phyloP scores from a whole-genome alignment of 768 basidiomycete species.

The Fistulinella prunicolor region DNA sequence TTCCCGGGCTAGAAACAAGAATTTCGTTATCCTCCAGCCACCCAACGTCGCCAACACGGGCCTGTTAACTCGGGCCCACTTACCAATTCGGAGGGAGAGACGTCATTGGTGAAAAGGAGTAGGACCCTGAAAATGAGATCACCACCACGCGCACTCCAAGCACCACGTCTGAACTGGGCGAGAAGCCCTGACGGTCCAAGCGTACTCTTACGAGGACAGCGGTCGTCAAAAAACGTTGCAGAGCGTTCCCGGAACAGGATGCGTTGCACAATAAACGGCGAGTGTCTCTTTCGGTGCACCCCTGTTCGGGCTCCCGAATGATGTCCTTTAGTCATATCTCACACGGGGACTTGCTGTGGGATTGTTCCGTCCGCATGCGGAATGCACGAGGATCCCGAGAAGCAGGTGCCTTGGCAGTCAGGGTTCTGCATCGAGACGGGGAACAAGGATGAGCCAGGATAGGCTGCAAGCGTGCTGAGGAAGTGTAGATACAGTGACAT shows the following conservation, averaged over 20 bases:
- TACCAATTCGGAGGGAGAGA: conserved; percentile 8
- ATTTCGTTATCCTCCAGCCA: conserved; percentile 2
- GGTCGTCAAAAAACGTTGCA: background rate
- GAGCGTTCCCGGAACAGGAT: background rate
- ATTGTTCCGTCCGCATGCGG: conserved; percentile 4
- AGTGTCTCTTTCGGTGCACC: background rate
- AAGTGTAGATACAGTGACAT: conserved; percentile 27
- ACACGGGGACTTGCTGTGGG: conserved; percentile 4
- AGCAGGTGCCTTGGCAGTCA: background rate
- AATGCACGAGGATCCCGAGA: conserved; percentile 4
- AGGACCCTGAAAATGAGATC: conserved; percentile 7
- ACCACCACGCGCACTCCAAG: background rate
- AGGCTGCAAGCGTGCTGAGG: conserved; percentile 12
- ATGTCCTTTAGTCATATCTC: conserved; percentile 5
- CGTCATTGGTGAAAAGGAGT: too few species aligned
- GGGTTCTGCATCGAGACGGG: conserved; percentile 8
- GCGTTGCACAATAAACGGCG: background rate
- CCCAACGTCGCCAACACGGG: background rate
- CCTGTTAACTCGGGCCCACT: conserved; percentile 4
- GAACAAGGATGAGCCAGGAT: conserved; percentile 16
- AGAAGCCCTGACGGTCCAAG: too few species aligned
- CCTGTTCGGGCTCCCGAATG: background rate
- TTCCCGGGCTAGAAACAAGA: conserved; percentile 5
- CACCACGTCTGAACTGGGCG: background rate
- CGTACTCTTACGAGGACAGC: too few species aligned